A percentile compares a stretch with the other conserved stretches of the same genome.
These are phyloP conservation scores for Aspergillus pseudotamarii DNA, from an alignment of 2,329 filamentous ascomycete species.

Conservation along the genomic window DNA sequence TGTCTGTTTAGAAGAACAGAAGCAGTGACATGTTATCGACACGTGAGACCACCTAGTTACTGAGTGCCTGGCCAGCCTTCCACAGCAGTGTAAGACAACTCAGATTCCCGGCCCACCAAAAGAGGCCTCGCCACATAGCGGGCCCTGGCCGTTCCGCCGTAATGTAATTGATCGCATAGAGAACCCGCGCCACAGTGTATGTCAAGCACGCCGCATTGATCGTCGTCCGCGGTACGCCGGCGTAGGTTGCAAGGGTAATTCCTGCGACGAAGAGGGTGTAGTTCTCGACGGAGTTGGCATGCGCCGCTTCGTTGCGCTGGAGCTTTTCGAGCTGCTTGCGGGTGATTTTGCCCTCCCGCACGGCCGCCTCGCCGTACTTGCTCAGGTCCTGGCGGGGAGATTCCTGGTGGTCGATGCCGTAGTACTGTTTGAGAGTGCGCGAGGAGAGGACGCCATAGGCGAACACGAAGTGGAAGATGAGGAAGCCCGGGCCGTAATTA, in stretches of 20 bases:
- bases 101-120: conserved; percentile 50
- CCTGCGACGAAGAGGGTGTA: conserved; percentile 35
- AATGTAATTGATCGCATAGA: conserved; percentile 47
- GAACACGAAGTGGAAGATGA: conserved; percentile 42
- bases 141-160: conserved; percentile 38
- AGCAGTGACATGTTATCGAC: not conserved
- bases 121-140: conserved; percentile 40
- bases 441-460: conserved; percentile 50
- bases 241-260: conserved; percentile 44
- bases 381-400: conserved; percentile 51
- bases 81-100: conserved; percentile 44
- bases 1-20: no score
- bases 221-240: conserved; percentile 37
- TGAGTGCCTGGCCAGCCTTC: conserved; percentile 21
- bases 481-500: conserved; percentile 28
- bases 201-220: conserved; percentile 45
- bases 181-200: conserved; percentile 47
- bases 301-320: conserved; percentile 49
- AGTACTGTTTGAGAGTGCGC: conserved; percentile 46
- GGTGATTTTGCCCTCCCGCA: conserved; percentile 49
- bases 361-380: conserved; percentile 49
- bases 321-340: conserved; percentile 46
- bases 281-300: conserved; percentile 48
- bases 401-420: conserved; percentile 52
- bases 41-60: not conserved